These are phyloP conservation scores for Solanum medicagineum DNA, from an alignment of 257 asterid species.

Conservation along the genomic window DNA sequence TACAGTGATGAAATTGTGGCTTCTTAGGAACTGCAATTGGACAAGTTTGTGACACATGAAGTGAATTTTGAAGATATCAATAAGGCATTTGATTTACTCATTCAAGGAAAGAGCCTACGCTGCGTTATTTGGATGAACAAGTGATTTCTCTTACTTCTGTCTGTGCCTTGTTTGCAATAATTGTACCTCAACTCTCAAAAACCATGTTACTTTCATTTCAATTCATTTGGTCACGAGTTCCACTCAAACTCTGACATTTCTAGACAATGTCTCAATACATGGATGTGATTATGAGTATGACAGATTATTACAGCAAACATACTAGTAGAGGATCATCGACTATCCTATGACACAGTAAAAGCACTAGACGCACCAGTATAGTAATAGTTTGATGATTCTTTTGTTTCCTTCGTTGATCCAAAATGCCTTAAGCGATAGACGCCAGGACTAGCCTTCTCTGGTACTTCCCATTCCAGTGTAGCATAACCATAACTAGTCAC, in stretches of 20 bases:
- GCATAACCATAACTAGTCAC: constrained; percentile 21
- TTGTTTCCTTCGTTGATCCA: constrained; percentile 28
- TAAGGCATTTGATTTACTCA: constrained; percentile 57
- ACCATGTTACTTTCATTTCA: neutral
- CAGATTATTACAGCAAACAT: neutral
- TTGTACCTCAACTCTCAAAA: neutral
- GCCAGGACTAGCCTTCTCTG: constrained; percentile 15
- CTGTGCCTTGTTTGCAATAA: neutral
- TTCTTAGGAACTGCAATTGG: constrained; percentile 59
- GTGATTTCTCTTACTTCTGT: constrained; percentile 4
- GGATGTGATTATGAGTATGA: neutral
- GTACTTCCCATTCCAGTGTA: constrained; percentile 51
- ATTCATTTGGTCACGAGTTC: neutral
- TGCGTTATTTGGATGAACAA: constrained; percentile 90
- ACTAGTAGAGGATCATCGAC: neutral
- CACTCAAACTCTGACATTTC: neutral
- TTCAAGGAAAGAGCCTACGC: constrained; percentile 63
- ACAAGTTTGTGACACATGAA: constrained; percentile 79
- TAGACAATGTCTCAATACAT: neutral
- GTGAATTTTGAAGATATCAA: constrained; percentile 52
- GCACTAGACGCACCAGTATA: constrained; percentile 48
- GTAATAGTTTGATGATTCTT: constrained; percentile 16
- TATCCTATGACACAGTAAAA: constrained; percentile 13
- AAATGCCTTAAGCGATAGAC: constrained; percentile 33
- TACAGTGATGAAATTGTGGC: neutral